Evolutionary conservation across 345 rosid genomes (phyloP).

Genomic region (Garcia nutans): DNA sequence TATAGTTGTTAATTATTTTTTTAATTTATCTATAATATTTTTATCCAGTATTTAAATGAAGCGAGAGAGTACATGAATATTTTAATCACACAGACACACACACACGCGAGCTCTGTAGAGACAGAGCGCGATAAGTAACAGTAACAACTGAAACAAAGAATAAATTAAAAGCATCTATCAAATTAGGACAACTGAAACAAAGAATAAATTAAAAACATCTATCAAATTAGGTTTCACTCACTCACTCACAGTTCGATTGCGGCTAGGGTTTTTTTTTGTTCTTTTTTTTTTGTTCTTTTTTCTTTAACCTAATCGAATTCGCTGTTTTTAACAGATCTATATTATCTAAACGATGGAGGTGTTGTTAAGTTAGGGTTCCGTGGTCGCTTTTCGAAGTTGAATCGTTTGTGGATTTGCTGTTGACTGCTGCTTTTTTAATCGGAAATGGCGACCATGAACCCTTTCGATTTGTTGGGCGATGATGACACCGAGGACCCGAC

Average conservation of each 20-base stretch:
- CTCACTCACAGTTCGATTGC: slow-evolving; percentile 12
- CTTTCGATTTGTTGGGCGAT: slow-evolving; percentile 29
- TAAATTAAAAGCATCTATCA: slow-evolving; percentile 15
- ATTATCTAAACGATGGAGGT: slow-evolving; percentile 5
- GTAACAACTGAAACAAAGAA: neutral
- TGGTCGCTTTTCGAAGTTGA: neutral
- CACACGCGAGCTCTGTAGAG: slow-evolving; percentile 3
- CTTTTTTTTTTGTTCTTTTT: neutral
- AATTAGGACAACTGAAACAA: slow-evolving; percentile 15
- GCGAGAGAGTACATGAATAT: no score
- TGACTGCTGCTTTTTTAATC: neutral
- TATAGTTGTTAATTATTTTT: no score
- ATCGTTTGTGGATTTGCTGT: neutral
- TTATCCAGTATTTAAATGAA: no score
- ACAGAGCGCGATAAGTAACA: neutral
- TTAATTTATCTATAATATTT: no score
- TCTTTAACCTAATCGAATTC: neutral
- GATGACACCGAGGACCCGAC: slow-evolving; percentile 29
- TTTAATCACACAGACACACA: neutral
- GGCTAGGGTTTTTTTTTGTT: slow-evolving; percentile 45
- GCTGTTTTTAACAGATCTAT: slow-evolving; percentile 8
- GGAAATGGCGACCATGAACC: slow-evolving; percentile 28
- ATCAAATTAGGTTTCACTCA: slow-evolving; percentile 23
- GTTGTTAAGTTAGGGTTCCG: slow-evolving; percentile 5
- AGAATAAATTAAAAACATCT: slow-evolving; percentile 17